A percentile compares a stretch with the other conserved stretches of the same genome.
These are phyloP conservation scores for Eruca vesicaria DNA, from an alignment of 441 rosid species.

Conservation along the genomic window DNA sequence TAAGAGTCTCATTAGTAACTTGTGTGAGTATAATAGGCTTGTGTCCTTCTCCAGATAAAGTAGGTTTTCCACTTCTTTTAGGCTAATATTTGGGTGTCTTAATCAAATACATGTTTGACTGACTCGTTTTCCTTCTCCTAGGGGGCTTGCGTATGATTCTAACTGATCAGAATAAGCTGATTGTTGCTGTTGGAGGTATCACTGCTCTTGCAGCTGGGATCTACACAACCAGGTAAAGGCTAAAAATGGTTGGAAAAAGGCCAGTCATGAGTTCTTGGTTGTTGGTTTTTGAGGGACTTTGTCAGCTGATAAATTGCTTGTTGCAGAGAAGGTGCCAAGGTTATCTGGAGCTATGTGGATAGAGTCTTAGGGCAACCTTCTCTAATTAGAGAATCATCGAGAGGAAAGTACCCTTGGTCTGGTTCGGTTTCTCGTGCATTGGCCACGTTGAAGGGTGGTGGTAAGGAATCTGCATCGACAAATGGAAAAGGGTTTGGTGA, in stretches of 20 bases:
- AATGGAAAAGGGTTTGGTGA: slow-evolving; percentile 83
- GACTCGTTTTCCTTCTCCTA: slow-evolving; percentile 29
- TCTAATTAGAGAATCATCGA: slow-evolving; percentile 88
- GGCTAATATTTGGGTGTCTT: background rate
- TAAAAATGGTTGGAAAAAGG: background rate
- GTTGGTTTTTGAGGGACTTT: background rate
- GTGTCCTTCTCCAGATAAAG: slow-evolving; percentile 1
- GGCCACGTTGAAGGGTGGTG: slow-evolving; percentile 40
- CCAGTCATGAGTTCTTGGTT: background rate
- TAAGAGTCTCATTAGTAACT: background rate
- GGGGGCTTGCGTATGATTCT: slow-evolving; percentile 90
- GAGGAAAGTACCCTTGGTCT: slow-evolving; percentile 98
- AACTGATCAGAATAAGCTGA: slow-evolving; percentile 90
- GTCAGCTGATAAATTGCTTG: background rate
- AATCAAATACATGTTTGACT: background rate
- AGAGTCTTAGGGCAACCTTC: slow-evolving; percentile 97
- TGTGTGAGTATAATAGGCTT: background rate
- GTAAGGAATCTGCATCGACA: slow-evolving; percentile 41
- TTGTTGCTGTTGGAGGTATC: slow-evolving; percentile 89
- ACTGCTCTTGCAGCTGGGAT: slow-evolving; percentile 99
- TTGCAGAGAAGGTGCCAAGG: slow-evolving; percentile 95
- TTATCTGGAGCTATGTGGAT: slow-evolving; percentile 94
- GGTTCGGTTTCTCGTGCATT: slow-evolving; percentile 54
- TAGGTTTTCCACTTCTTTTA: background rate
- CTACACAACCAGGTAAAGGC: slow-evolving; percentile 83